Evolutionary conservation across 1,284 basidiomycete genomes (phyloP).

Genomic region (Ganoderma multipileum): DNA sequence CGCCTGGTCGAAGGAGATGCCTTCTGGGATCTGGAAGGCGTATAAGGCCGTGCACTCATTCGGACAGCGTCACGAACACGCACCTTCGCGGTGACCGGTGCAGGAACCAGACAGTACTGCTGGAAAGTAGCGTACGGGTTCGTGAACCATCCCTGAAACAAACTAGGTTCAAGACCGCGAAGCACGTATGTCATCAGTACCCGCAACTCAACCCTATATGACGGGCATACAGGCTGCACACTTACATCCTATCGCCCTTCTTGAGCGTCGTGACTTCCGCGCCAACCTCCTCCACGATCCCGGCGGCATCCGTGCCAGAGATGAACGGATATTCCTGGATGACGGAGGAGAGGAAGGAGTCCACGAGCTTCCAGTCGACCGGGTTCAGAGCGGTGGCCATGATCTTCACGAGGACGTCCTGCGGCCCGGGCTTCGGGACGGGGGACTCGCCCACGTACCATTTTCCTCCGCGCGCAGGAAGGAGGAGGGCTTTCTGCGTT

Average conservation of each 20-base stretch:
- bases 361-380: conserved; percentile 47
- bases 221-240: not conserved
- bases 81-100: conserved; percentile 40
- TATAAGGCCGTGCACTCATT: not conserved
- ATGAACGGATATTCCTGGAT: conserved; percentile 49
- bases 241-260: conserved; percentile 52
- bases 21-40: conserved; percentile 36
- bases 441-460: conserved; percentile 28
- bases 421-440: conserved; percentile 43
- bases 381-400: conserved; percentile 50
- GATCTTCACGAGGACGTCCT: conserved; percentile 50
- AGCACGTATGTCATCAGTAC: not conserved
- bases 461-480: conserved; percentile 27
- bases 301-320: conserved; percentile 65
- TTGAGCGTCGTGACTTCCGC: conserved; percentile 56
- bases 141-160: conserved; percentile 35
- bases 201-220: not conserved
- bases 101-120: conserved; percentile 41
- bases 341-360: conserved; percentile 34
- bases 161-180: conserved; percentile 22
- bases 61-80: not conserved
- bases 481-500: conserved; percentile 37
- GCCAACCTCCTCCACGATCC: conserved; percentile 61
- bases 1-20: conserved; percentile 40
- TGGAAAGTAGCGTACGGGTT: conserved; percentile 40